phyloP scores from a whole-genome alignment of 2,329 filamentous ascomycete species.

The Neopestalotiopsis clavispora region DNA sequence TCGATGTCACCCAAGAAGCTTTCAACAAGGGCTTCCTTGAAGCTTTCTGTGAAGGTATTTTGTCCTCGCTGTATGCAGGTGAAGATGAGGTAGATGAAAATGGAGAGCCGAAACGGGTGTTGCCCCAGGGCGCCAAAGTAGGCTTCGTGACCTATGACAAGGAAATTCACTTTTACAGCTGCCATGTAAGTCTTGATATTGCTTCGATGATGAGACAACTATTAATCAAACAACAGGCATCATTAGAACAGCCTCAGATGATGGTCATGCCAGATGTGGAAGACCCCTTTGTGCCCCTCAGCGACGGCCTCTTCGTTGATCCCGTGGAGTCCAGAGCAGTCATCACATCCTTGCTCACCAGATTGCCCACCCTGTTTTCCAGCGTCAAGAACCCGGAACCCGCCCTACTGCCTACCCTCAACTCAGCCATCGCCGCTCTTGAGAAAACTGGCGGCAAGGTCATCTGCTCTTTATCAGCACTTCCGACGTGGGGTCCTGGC shows the following conservation, averaged over 20 bases:
- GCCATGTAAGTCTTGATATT: conserved; percentile 66
- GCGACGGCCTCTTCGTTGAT: conserved; percentile 92
- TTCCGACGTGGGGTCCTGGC: conserved; percentile 91
- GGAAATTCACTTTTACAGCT: conserved; percentile 97
- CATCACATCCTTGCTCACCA: conserved; percentile 84
- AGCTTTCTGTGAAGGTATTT: conserved; percentile 87
- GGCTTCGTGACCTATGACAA: conserved; percentile 97
- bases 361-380: conserved; percentile 85
- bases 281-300: conserved; percentile 92
- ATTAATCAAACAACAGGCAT: conserved; percentile 54
- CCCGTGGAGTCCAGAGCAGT: conserved; percentile 83
- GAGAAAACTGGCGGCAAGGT: conserved; percentile 91
- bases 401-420: conserved; percentile 81
- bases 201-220: background rate
- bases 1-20: conserved; percentile 92
- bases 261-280: conserved; percentile 98
- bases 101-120: conserved; percentile 56
- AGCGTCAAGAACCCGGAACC: conserved; percentile 90
- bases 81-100: conserved; percentile 59
- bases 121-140: conserved; percentile 83
- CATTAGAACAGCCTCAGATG: conserved; percentile 90
- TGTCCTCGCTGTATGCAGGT: conserved; percentile 80
- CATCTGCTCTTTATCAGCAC: conserved; percentile 81
- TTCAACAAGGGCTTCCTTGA: conserved; percentile 90
- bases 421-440: conserved; percentile 82